phyloP scores from a whole-genome alignment of 192 early-diverging fungal species.

The Helicostylum pulchrum region DNA sequence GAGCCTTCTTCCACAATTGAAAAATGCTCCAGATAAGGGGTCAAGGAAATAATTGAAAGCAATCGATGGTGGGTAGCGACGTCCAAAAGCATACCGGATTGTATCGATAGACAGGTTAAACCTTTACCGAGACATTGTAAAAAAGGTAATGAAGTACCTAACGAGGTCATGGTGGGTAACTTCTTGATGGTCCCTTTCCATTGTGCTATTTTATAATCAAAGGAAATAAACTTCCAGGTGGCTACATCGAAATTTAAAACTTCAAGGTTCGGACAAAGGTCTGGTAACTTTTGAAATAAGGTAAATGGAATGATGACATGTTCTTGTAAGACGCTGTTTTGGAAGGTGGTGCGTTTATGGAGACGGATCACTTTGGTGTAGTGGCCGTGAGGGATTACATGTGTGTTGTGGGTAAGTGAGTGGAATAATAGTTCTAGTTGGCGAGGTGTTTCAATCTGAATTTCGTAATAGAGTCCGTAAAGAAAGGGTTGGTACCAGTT shows the following conservation, averaged over 20 bases:
- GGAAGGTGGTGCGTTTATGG: no score
- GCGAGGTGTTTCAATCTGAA: no score
- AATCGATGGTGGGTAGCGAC: not conserved
- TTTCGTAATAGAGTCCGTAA: no score
- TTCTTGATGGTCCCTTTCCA: not conserved
- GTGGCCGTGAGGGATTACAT: no score
- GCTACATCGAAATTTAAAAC: not conserved
- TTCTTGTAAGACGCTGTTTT: no score
- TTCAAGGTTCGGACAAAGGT: constrained; percentile 4
- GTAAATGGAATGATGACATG: no score
- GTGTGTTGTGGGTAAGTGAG: no score
- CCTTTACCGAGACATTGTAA: not conserved
- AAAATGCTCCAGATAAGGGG: not conserved
- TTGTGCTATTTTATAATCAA: no score
- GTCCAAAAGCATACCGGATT: constrained; percentile 5
- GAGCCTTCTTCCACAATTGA: not conserved
- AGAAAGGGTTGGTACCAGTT: no score
- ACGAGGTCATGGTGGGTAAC: not conserved
- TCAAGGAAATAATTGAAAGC: not conserved
- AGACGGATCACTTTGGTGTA: no score
- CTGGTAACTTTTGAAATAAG: constrained; percentile 2
- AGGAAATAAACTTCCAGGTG: not conserved
- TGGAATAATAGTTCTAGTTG: no score
- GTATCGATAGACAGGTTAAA: not conserved
- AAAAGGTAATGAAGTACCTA: constrained; percentile 3